Evolutionary conservation across 139 green algal genomes (phyloP).

Genomic region (Pycnococcus provasolii): DNA sequence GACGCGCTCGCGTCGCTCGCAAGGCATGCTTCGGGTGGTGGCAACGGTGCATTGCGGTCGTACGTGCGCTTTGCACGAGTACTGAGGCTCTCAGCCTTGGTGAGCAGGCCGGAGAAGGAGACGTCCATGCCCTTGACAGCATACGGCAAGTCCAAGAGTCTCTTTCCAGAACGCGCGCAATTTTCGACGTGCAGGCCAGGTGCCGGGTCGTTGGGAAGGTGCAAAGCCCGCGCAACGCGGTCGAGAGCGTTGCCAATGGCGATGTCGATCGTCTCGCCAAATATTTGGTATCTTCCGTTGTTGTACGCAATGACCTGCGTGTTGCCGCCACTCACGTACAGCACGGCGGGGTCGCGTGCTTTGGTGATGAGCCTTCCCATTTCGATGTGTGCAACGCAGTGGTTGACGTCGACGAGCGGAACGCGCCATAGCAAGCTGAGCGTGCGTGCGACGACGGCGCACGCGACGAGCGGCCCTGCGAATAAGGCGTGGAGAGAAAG

Average conservation of each 20-base stretch:
- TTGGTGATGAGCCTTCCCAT: constrained; percentile 78
- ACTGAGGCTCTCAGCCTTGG: constrained; percentile 44
- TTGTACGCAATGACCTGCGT: constrained; percentile 87
- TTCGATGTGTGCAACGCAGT: constrained; percentile 85
- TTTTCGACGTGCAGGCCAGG: constrained; percentile 93
- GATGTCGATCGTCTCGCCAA: constrained; percentile 91
- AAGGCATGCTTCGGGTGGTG: too few relatives aligned
- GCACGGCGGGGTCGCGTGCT: constrained; percentile 71
- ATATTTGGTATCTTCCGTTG: constrained; percentile 71
- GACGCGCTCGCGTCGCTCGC: too few relatives aligned
- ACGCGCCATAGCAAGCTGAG: constrained; percentile 43
- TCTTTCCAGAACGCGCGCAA: constrained; percentile 59
- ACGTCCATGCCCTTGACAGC: constrained; percentile 91
- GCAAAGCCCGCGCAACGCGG: constrained; percentile 56
- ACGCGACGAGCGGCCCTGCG: constrained; percentile 47
- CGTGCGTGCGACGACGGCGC: constrained; percentile 69
- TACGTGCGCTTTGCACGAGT: not conserved
- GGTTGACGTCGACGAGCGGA: constrained; percentile 70
- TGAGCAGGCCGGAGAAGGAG: constrained; percentile 75
- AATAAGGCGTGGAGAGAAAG: not conserved
- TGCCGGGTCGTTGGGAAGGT: constrained; percentile 41
- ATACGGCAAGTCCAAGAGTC: constrained; percentile 76
- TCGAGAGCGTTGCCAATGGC: constrained; percentile 86
- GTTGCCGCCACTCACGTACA: constrained; percentile 86
- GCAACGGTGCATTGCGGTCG: too few relatives aligned